Evolutionary conservation across 306 rosid species (phyloP), one percentile per base, ranked within the genome.

Genomic region (Cucurbita moschata): DNA sequence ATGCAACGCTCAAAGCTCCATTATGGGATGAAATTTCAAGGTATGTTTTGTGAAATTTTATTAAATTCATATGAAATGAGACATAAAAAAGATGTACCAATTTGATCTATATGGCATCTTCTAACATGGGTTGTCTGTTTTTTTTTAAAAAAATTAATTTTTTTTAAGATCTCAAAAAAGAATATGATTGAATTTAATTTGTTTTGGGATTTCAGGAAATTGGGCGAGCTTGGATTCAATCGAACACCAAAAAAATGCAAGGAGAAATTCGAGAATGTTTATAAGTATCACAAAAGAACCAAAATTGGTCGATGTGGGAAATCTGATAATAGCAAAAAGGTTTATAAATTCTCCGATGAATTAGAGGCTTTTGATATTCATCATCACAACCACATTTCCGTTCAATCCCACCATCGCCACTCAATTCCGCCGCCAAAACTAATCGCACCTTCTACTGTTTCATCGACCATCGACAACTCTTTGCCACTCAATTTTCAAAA

Each of bases 11-110:
- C 18, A 95, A 95, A 72, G 96, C 96, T 86, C 99, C 99, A 72
- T 91, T 95, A 71, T 95, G 99, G 99, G 96, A 95, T 40, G 97
- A 86, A 40, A 92, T 91, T 74, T 91, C 97, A 84, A 95, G 96
- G 88, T 83, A 30, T 60, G 44, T 30, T 30, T 30, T 30, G 35
- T 30, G 35, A 30, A 30, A 21, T 21, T 21, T 21, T 21, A 21
- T 21, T 14, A 47, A 68, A 49, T 68, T 68, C 73, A 47, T 50
- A 30, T 47, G 43, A 46, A 68, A 46, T 12, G 12, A 44, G 21
- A 0, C 4, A 42, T 11, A 43, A 14, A 65, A 50, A 70, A 70
- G 38, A 46, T 70, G 19, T 26, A 26, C 2, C 60, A 70, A 70
- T 70, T 70, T 70, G 60, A 70, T 68, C 13, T 47, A 49, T 30